Evolutionary conservation across 768 basidiomycete genomes (phyloP).

Genomic region (Pleurotus djamor): DNA sequence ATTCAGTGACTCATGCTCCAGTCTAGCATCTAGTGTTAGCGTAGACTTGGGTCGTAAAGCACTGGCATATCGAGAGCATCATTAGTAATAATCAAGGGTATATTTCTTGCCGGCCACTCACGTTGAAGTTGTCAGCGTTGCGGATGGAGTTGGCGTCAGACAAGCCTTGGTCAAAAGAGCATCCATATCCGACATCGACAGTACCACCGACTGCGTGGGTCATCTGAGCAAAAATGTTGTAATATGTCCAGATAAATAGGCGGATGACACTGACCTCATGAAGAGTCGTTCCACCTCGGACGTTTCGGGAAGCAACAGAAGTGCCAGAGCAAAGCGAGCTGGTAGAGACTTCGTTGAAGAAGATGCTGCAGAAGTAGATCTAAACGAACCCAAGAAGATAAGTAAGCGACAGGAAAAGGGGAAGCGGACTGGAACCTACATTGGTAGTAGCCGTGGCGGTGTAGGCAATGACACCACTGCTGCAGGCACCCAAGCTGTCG

Average conservation of each 20-base stretch:
- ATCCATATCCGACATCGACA: conserved; percentile 39
- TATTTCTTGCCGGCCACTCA: conserved; percentile 15
- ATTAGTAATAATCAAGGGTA: background rate
- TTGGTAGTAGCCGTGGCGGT: conserved; percentile 43
- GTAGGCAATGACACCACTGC: conserved; percentile 41
- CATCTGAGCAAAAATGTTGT: conserved; percentile 20
- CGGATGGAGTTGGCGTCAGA: conserved; percentile 25
- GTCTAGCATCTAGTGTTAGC: conserved; percentile 34
- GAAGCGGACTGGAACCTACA: conserved; percentile 16
- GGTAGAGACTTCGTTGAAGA: conserved; percentile 42
- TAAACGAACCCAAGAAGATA: conserved; percentile 8
- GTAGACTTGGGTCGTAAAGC: conserved; percentile 45
- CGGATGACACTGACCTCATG: conserved; percentile 31
- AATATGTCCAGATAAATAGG: background rate
- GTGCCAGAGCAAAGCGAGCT: conserved; percentile 39
- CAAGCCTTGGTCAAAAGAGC: conserved; percentile 35
- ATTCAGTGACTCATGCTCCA: background rate
- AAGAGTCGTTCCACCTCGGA: conserved; percentile 45
- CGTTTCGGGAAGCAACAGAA: conserved; percentile 38
- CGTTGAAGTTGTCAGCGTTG: conserved; percentile 52
- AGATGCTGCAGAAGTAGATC: conserved; percentile 47
- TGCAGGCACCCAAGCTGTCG: conserved; percentile 35
- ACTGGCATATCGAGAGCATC: conserved; percentile 18
- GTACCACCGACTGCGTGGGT: conserved; percentile 39
- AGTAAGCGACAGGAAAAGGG: no score